Conservation (phyloP, 1,284 basidiomycete species). For the Moniliella sp. region DNA sequence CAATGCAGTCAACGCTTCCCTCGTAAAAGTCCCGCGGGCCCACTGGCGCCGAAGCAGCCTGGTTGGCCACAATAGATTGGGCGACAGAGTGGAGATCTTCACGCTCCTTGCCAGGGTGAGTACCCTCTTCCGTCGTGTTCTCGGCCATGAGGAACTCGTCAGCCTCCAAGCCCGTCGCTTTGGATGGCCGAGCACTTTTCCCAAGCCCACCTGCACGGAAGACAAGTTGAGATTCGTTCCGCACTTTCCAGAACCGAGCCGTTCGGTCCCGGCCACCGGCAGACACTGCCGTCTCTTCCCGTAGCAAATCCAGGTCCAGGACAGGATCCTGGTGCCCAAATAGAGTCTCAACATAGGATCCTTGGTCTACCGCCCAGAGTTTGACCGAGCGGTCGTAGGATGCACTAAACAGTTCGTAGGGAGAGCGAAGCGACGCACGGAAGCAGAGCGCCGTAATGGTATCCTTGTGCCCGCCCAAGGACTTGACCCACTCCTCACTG, state of each 20-base stretch:
- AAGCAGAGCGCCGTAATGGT: constrained; percentile 50
- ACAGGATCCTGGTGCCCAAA: constrained; percentile 91
- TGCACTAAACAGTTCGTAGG: constrained; percentile 48
- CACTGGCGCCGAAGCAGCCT: not conserved
- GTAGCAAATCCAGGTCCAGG: constrained; percentile 53
- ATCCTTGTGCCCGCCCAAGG: constrained; percentile 39
- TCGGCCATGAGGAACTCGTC: constrained; percentile 43
- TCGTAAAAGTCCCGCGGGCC: constrained; percentile 41
- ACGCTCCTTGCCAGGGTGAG: constrained; percentile 25
- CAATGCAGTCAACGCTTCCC: constrained; percentile 71
- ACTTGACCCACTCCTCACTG: constrained; percentile 44
- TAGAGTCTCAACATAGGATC: constrained; percentile 83
- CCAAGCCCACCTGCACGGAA: constrained; percentile 72
- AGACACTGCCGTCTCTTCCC: constrained; percentile 62
- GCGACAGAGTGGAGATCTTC: constrained; percentile 38
- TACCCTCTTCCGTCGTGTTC: constrained; percentile 1
- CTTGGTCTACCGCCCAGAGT: constrained; percentile 60
- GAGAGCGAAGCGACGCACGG: constrained; percentile 51
- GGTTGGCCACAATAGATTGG: no score
- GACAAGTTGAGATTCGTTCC: constrained; percentile 82
- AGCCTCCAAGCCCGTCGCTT: constrained; percentile 45
- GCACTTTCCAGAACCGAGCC: constrained; percentile 82
- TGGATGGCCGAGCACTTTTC: no score
- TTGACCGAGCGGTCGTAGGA: constrained; percentile 81
- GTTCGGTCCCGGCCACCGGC: constrained; percentile 78